Percentiles rank a stretch among this genome's conserved stretches.
Evolutionary conservation across 164 flowering plant species (phyloP).

Genomic region (Chloranthus sessilifolius): DNA sequence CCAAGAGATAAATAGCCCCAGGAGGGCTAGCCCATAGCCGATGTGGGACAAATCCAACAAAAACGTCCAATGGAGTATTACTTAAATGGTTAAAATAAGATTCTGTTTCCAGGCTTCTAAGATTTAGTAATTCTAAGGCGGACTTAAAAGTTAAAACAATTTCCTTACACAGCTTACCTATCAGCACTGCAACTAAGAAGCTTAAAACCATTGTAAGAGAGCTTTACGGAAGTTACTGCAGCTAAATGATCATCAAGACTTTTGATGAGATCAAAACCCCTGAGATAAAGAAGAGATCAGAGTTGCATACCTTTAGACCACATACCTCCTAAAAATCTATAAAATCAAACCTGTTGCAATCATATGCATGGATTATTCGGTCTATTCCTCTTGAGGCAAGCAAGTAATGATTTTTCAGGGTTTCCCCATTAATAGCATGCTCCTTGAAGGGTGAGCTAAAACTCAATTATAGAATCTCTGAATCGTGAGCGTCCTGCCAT

Average conservation of each 20-base stretch:
- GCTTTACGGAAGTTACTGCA: conserved; percentile 55
- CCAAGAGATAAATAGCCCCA: too few relatives aligned
- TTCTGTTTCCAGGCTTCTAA: neutral
- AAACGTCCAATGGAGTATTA: neutral
- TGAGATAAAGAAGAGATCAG: conserved; percentile 18
- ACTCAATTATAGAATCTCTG: conserved; percentile 59
- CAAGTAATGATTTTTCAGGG: conserved; percentile 22
- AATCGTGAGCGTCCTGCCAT: conserved; percentile 61
- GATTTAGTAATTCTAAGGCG: neutral
- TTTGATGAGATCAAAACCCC: conserved; percentile 55
- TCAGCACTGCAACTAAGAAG: conserved; percentile 69
- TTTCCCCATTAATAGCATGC: conserved; percentile 12
- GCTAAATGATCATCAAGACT: conserved; percentile 65
- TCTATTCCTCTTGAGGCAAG: conserved; percentile 73
- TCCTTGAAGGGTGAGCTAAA: conserved; percentile 34
- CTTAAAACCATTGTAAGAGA: conserved; percentile 36
- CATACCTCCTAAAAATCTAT: conserved; percentile 5
- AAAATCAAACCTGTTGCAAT: conserved; percentile 46
- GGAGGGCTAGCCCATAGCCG: too few relatives aligned
- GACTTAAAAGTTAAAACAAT: conserved; percentile 1
- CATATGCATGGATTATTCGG: conserved; percentile 51
- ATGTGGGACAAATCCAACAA: too few relatives aligned
- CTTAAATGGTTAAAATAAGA: neutral
- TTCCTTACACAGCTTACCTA: conserved; percentile 31
- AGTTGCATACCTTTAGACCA: neutral